Percentiles rank a stretch among this genome's conserved stretches.
phyloP scores from a whole-genome alignment of 306 rosid genomes.

The Sechiopsis laciniata region DNA sequence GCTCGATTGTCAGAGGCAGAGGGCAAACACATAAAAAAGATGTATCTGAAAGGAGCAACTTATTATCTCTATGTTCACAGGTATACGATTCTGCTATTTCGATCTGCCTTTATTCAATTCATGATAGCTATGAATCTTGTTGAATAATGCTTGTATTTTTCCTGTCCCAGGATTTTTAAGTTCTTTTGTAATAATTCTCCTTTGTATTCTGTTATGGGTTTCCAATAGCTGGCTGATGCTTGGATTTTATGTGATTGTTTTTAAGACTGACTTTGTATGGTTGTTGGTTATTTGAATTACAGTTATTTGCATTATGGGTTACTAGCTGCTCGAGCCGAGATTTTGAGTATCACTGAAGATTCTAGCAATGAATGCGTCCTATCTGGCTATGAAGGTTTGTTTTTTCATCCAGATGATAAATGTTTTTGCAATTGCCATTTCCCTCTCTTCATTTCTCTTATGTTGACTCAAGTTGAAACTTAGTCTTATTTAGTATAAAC shows the following conservation, averaged over 20 bases:
- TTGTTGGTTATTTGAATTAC: conserved; percentile 27
- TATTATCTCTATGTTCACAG: conserved; percentile 95
- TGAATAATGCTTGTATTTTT: neutral
- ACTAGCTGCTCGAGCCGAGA: conserved; percentile 95
- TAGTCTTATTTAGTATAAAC: too few relatives aligned
- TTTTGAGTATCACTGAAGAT: conserved; percentile 57
- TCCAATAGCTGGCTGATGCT: neutral
- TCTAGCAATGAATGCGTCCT: conserved; percentile 77
- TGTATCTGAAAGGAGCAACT: conserved; percentile 72
- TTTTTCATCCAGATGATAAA: neutral
- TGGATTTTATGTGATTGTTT: conserved; percentile 29
- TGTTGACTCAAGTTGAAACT: neutral
- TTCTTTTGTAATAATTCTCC: neutral
- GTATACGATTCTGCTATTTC: conserved; percentile 30
- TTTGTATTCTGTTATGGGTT: neutral
- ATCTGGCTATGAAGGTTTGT: conserved; percentile 65
- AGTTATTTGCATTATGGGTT: conserved; percentile 93
- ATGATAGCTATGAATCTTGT: neutral
- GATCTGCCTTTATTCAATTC: neutral
- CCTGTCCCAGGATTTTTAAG: neutral
- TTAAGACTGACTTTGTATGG: neutral
- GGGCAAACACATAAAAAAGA: conserved; percentile 62
- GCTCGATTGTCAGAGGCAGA: conserved; percentile 53
- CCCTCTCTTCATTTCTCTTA: conserved; percentile 16
- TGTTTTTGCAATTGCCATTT: neutral